Evolutionary conservation across 768 basidiomycete species (phyloP), one percentile per base, ranked within the genome.

Genomic region (Pleurotus eryngii): DNA sequence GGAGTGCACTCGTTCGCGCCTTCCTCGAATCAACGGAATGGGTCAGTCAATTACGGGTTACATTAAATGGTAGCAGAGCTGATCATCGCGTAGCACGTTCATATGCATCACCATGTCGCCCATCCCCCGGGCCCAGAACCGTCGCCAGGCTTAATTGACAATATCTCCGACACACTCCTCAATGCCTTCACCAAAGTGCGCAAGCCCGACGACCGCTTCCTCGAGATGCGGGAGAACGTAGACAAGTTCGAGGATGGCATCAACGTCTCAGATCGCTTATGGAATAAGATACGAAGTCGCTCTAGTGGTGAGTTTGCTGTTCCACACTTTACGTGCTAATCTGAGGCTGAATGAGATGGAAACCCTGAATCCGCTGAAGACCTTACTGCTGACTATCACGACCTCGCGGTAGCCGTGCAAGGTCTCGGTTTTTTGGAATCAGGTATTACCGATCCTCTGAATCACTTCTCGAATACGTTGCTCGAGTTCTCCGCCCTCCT

Each of bases 21-120:
- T 99, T 99, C 76, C 87, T 98, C 58, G 92, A 94, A 69, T 96
- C 95, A 3, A 90, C 92, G 35, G 97, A 99, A 95, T 99, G 97
- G 97, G 96, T 95, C 69, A 59, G 86, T 61, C 7, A 40, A 35
- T 35, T 35, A 11, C 30, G 30, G 30, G 30, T 35, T 17, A 46
- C 7, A 35, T 27, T 8, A 37, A 7, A 46, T 46, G 35, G 26
- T 55, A 53, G 11, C 17, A 50, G 40, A 38, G 9, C 60, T 59
- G 37, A 48, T 43, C 62, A 48, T 51, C 46, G 49, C 49, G 42
- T 63, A 98, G 96, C 90, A 92, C 65, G 95, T 98, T 22, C 86
- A 90, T 67, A 98, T 97, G 92, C 95, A 98, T 69, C 92, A 95
- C 66, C 94, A 97, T 65, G 78, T 92, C 54, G 93, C 95, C 5